Percentiles rank a stretch among this genome's conserved stretches.
Conservation (phyloP, 352 stramenopile species). For the Paralagenidium karlingii region DNA sequence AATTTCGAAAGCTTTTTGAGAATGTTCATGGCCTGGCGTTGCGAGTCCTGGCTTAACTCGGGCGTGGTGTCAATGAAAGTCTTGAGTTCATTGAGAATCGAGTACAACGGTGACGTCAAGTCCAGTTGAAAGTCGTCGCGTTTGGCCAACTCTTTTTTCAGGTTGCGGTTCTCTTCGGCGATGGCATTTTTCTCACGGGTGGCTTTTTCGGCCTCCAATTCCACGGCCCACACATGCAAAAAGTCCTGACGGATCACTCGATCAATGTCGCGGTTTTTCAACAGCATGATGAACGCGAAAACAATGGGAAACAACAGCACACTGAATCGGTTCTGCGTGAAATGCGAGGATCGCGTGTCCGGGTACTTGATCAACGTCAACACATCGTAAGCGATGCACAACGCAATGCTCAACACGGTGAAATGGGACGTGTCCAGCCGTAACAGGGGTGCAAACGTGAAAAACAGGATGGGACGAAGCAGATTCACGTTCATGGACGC, state of each 20-base stretch:
- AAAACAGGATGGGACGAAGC: slow-evolving; percentile 43
- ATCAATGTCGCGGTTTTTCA: slow-evolving; percentile 58
- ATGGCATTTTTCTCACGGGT: slow-evolving; percentile 68
- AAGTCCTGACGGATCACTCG: slow-evolving; percentile 66
- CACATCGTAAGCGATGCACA: slow-evolving; percentile 54
- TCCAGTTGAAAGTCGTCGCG: slow-evolving; percentile 49
- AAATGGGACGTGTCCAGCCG: slow-evolving; percentile 68
- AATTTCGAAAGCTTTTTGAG: slow-evolving; percentile 2
- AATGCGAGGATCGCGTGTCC: slow-evolving; percentile 32
- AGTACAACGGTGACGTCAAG: slow-evolving; percentile 69
- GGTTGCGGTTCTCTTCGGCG: slow-evolving; percentile 75
- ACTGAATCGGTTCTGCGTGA: slow-evolving; percentile 63
- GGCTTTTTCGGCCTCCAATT: slow-evolving; percentile 45
- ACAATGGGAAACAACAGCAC: slow-evolving; percentile 46
- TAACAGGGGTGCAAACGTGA: slow-evolving; percentile 51
- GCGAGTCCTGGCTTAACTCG: slow-evolving; percentile 60
- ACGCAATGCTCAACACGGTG: slow-evolving; percentile 33
- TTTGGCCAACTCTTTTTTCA: slow-evolving; percentile 32
- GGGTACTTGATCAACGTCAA: slow-evolving; percentile 49
- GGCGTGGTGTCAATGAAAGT: slow-evolving; percentile 58
- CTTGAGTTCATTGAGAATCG: slow-evolving; percentile 68
- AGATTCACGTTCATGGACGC: slow-evolving; percentile 53
- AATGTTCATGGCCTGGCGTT: slow-evolving; percentile 15
- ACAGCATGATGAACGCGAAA: slow-evolving; percentile 35
- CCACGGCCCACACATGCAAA: slow-evolving; percentile 52